Percentiles rank a stretch among this genome's conserved stretches.
Evolutionary conservation across 768 basidiomycete genomes (phyloP).

Genomic region (Agaricus bisporus): DNA sequence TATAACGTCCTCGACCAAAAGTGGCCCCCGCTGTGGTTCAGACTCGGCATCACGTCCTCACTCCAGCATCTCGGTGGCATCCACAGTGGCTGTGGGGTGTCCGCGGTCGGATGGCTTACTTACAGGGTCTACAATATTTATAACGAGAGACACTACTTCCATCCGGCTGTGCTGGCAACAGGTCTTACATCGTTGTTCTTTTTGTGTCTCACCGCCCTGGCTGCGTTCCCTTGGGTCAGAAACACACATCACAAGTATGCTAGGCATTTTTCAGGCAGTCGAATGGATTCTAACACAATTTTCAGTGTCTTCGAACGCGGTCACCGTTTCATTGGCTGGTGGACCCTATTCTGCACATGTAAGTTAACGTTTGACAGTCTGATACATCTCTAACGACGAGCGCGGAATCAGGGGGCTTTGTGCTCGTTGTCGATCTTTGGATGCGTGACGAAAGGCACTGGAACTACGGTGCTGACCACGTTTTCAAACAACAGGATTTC

Average conservation of each 20-base stretch:
- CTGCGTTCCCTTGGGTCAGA: slow-evolving; percentile 75
- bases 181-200: too few relatives aligned
- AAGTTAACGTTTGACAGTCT: slow-evolving; percentile 9
- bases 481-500: slow-evolving; percentile 68
- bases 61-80: slow-evolving; percentile 80
- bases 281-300: background rate
- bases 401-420: slow-evolving; percentile 46
- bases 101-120: slow-evolving; percentile 65
- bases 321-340: slow-evolving; percentile 77
- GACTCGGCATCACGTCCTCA: slow-evolving; percentile 67
- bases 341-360: slow-evolving; percentile 47
- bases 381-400: background rate
- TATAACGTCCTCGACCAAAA: slow-evolving; percentile 19
- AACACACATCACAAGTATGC: slow-evolving; percentile 76
- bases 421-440: slow-evolving; percentile 61
- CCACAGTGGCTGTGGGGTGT: slow-evolving; percentile 69
- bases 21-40: slow-evolving; percentile 72
- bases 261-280: background rate
- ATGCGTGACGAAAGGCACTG: slow-evolving; percentile 48
- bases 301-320: slow-evolving; percentile 71
- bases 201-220: slow-evolving; percentile 54
- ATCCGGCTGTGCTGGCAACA: slow-evolving; percentile 45
- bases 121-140: slow-evolving; percentile 56
- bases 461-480: slow-evolving; percentile 45
- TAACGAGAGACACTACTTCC: slow-evolving; percentile 39